Evolutionary conservation across 257 asterid genomes (phyloP), one percentile per base, ranked within the genome.

Genomic region (Solanum clarkiae): DNA sequence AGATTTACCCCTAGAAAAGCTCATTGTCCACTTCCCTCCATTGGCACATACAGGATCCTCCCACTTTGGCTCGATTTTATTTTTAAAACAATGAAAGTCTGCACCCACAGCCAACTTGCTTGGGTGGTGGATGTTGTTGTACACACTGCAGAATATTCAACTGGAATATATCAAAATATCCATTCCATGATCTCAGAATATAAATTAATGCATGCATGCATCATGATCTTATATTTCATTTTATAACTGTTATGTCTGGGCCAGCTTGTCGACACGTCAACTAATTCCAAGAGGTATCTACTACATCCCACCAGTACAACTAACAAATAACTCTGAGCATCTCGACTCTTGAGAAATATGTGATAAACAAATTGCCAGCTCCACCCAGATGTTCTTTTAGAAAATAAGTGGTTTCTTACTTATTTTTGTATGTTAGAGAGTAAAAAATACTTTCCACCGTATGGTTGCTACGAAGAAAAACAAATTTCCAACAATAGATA

Each of bases 41-140:
- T 92, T 95, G 84, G 97, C 95, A 88, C 98, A 97, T 84, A 97
- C 81, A 82, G 99, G 98, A 86, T 97, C 98, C 87, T 97, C 98
- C 99, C 98, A 95, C 85, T 92, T 93, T 60, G 99, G 99, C 88
- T 91, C 93, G 54, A 97, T 94, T 84, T 92, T 92, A 87, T 94
- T 77, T 86, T 97, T 97, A 92, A 97, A 97, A 89, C 98, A 95
- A 86, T 94, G 84, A 59, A 97, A 92, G 90, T 95, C 98, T 47
- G 98, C 93, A 86, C 96, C 93, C 24, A 59, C 83, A 14, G 88
- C 85, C 86, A 97, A 92, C 92, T 90, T 94, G 95, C 99, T 95
- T 24, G 98, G 98, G 90, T 80, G 95, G 87, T 87, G 95, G 87
- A 93, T 86, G 65, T 94, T 95, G 59, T 95, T 95, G 94, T 92